Conservation (phyloP, 1,139 yeast species). For the Kluyveromyces sp. region DNA sequence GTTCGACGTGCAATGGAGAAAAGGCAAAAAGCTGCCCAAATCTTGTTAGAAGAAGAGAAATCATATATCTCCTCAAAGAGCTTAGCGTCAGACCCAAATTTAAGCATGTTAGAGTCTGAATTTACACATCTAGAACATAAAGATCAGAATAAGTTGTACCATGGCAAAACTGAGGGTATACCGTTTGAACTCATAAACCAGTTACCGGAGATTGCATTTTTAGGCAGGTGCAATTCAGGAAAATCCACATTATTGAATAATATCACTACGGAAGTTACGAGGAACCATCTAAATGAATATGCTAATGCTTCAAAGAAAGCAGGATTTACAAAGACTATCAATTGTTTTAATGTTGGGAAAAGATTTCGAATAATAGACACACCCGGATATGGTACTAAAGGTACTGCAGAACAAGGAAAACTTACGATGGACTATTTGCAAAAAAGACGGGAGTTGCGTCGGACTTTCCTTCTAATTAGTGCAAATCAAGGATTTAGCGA, state of each 20-base stretch:
- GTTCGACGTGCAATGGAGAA: constrained; percentile 31
- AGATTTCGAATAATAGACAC: constrained; percentile 64
- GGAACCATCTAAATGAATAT: constrained; percentile 31
- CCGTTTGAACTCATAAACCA: constrained; percentile 24
- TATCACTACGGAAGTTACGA: constrained; percentile 33
- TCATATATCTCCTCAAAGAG: constrained; percentile 4
- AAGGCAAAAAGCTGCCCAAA: constrained; percentile 10
- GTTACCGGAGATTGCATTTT: constrained; percentile 60
- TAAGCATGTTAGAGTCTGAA: constrained; percentile 1
- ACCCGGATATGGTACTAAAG: constrained; percentile 79
- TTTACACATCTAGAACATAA: constrained; percentile 5
- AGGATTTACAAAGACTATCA: constrained; percentile 72
- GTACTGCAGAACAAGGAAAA: constrained; percentile 56
- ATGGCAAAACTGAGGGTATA: constrained; percentile 19
- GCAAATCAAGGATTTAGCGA: constrained; percentile 48
- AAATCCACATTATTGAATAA: constrained; percentile 69
- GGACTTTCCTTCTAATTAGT: constrained; percentile 57
- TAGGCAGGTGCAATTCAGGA: constrained; percentile 82
- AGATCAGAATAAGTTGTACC: constrained; percentile 9
- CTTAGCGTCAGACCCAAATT: neutral
- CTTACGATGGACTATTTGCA: constrained; percentile 55
- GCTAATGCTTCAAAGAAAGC: constrained; percentile 56
- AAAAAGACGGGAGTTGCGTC: constrained; percentile 44
- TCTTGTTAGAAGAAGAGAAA: constrained; percentile 12
- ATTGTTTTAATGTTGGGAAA: constrained; percentile 61